Conservation (phyloP, 495 filamentous ascomycete genomes). For the Immersiella caudata region DNA sequence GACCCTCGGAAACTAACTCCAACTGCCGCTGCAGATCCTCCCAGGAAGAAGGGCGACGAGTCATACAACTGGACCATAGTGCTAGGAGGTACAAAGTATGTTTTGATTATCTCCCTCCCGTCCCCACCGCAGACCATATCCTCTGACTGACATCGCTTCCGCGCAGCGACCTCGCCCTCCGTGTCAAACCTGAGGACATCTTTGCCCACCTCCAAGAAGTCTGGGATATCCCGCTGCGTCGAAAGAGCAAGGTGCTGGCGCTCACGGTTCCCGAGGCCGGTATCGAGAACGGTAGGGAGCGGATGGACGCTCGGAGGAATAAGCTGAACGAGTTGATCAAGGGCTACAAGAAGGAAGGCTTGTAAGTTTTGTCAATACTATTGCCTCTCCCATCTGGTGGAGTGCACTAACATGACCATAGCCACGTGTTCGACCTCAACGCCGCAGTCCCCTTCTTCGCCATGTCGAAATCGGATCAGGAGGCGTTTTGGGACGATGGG, state of each 20-base stretch:
- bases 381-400: neutral
- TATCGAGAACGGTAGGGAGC: conserved; percentile 19
- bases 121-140: neutral
- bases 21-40: neutral
- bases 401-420: conserved; percentile 20
- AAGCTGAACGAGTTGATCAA: conserved; percentile 58
- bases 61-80: conserved; percentile 52
- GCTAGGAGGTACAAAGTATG: conserved; percentile 63
- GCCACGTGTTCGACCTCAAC: conserved; percentile 58
- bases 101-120: conserved; percentile 2
- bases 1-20: conserved; percentile 7
- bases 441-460: conserved; percentile 53
- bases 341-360: conserved; percentile 45
- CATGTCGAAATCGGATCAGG: conserved; percentile 46
- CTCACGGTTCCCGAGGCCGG: conserved; percentile 62
- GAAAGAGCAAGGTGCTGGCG: conserved; percentile 57
- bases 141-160: neutral
- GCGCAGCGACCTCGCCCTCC: conserved; percentile 49
- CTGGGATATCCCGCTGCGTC: conserved; percentile 51
- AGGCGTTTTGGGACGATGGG: conserved; percentile 62
- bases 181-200: conserved; percentile 39
- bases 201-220: conserved; percentile 43
- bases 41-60: conserved; percentile 13
- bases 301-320: conserved; percentile 43
- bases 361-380: conserved; percentile 39